phyloP scores from a whole-genome alignment of 257 asterid species.

The Rauvolfia tetraphylla region DNA sequence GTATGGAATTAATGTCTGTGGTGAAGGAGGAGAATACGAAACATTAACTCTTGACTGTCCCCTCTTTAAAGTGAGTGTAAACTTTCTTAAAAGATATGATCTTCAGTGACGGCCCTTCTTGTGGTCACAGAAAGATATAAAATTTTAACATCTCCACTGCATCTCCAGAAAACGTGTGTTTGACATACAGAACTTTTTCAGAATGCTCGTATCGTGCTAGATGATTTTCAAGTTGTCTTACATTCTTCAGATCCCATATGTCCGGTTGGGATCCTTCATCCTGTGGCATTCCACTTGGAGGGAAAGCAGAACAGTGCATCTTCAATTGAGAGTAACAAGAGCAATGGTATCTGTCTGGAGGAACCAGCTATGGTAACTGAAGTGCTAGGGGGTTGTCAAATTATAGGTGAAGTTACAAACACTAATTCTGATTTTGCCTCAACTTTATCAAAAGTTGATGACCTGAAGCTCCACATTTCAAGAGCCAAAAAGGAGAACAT shows the following conservation, averaged over 20 bases:
- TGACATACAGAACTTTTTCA: conserved; percentile 42
- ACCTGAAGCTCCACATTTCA: conserved; percentile 42
- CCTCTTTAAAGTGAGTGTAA: conserved; percentile 66
- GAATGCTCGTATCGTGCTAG: conserved; percentile 92
- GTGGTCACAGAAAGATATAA: conserved; percentile 1
- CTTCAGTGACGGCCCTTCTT: conserved; percentile 7
- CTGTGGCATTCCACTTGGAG: conserved; percentile 84
- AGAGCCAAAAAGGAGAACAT: conserved; percentile 50
- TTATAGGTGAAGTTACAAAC: conserved; percentile 32
- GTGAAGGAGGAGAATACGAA: conserved; percentile 99
- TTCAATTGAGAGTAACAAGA: conserved; percentile 30
- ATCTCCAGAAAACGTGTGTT: conserved; percentile 8
- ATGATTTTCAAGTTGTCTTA: conserved; percentile 68
- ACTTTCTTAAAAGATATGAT: background rate
- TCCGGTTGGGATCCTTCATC: conserved; percentile 94
- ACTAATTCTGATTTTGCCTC: conserved; percentile 26
- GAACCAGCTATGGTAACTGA: conserved; percentile 55
- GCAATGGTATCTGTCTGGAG: conserved; percentile 26
- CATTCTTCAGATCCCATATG: conserved; percentile 90
- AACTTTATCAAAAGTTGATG: conserved; percentile 27
- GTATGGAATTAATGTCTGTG: conserved; percentile 90
- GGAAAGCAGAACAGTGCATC: conserved; percentile 40
- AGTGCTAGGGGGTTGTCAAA: conserved; percentile 58
- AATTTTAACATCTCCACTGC: background rate
- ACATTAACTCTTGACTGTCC: conserved; percentile 97